Percentiles rank a stretch among this genome's conserved stretches.
Conservation (phyloP, 805 yeast species). For the Cyberlindnera bimundalis region DNA sequence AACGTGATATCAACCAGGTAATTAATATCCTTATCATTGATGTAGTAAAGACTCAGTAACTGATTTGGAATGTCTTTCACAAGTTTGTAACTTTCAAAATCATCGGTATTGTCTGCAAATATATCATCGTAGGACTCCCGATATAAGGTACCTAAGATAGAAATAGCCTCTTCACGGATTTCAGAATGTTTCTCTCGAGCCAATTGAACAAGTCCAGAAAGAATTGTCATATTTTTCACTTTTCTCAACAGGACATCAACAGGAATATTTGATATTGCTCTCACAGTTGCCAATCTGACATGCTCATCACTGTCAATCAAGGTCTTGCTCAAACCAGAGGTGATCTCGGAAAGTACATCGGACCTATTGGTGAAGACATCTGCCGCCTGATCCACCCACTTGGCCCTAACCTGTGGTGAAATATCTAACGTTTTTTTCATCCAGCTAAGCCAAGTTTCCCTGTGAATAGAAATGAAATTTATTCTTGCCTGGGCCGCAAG, state of each 20-base stretch:
- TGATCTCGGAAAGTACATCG: slow-evolving; percentile 48
- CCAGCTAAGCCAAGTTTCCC: slow-evolving; percentile 67
- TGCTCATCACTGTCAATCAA: slow-evolving; percentile 71
- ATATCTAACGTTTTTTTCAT: slow-evolving; percentile 69
- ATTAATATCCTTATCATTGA: slow-evolving; percentile 67
- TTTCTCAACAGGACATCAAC: slow-evolving; percentile 44
- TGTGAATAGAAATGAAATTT: slow-evolving; percentile 56
- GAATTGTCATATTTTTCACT: slow-evolving; percentile 43
- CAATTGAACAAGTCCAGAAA: slow-evolving; percentile 55
- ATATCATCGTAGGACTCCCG: slow-evolving; percentile 39
- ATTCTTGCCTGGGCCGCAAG: slow-evolving; percentile 46
- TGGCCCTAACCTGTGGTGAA: slow-evolving; percentile 56
- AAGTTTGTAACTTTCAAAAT: slow-evolving; percentile 29
- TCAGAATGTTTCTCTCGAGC: slow-evolving; percentile 67
- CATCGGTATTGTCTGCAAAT: slow-evolving; percentile 15
- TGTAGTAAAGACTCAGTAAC: slow-evolving; percentile 62
- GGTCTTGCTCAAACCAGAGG: slow-evolving; percentile 60
- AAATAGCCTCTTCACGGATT: slow-evolving; percentile 59
- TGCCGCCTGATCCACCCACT: slow-evolving; percentile 65
- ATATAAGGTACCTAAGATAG: slow-evolving; percentile 52
- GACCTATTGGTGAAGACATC: slow-evolving; percentile 41
- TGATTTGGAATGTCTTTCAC: slow-evolving; percentile 55
- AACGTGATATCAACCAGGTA: slow-evolving; percentile 59
- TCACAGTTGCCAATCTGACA: slow-evolving; percentile 63
- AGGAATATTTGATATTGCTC: slow-evolving; percentile 45